phyloP scores from a whole-genome alignment of 495 filamentous ascomycete genomes.

The Xylaria sp. region DNA sequence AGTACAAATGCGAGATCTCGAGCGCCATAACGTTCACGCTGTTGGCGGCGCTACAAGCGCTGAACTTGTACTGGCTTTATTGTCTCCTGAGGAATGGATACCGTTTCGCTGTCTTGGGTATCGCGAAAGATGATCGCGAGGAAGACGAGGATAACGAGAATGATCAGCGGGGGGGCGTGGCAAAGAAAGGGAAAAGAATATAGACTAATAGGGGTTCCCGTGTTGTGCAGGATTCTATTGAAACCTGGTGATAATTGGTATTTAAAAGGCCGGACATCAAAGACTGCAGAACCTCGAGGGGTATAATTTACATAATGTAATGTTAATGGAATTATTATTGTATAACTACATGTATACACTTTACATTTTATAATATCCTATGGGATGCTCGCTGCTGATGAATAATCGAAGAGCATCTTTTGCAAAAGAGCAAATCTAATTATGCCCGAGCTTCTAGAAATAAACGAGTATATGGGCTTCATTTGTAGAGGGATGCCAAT shows the following conservation, averaged over 20 bases:
- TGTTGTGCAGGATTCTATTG: background rate
- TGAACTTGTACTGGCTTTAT: constrained; percentile 87
- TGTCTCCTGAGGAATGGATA: constrained; percentile 75
- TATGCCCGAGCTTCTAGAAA: background rate
- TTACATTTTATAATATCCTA: background rate
- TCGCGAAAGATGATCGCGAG: constrained; percentile 57
- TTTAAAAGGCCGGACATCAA: background rate
- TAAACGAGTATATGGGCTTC: too few relatives aligned
- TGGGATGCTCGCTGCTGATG: background rate
- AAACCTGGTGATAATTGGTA: background rate
- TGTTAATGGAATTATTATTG: background rate
- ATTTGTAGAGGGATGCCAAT: too few relatives aligned
- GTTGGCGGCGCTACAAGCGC: constrained; percentile 73
- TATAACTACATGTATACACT: background rate
- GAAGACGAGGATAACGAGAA: constrained; percentile 47
- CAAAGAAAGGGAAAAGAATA: background rate
- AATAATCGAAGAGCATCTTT: background rate
- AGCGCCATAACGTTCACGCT: constrained; percentile 73
- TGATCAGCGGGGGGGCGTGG: background rate
- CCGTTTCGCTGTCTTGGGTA: constrained; percentile 52
- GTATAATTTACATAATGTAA: background rate
- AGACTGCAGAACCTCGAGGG: background rate
- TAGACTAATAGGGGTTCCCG: background rate
- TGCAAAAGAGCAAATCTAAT: background rate
- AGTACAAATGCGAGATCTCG: constrained; percentile 80